Conservation (phyloP, 371 early-diverging fungal species). For the Syncephalis fuscata region DNA sequence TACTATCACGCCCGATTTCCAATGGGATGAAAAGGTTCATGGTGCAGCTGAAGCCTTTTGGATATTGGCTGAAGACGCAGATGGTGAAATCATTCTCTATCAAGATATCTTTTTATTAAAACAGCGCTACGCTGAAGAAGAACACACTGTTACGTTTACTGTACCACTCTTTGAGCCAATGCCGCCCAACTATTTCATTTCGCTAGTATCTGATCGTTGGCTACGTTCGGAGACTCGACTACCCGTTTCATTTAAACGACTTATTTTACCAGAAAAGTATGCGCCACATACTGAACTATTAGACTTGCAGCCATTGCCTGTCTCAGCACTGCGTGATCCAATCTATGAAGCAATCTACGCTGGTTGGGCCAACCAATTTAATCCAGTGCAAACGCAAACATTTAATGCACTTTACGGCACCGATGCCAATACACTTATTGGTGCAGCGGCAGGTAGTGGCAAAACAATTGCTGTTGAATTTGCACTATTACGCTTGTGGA, state of each 20-base stretch:
- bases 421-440: constrained; percentile 87
- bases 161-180: constrained; percentile 87
- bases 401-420: constrained; percentile 82
- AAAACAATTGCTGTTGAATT: constrained; percentile 96
- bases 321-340: constrained; percentile 54
- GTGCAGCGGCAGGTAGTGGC: constrained; percentile 94
- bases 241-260: constrained; percentile 82
- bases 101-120: constrained; percentile 78
- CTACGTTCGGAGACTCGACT: constrained; percentile 73
- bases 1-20: constrained; percentile 84
- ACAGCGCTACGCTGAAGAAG: constrained; percentile 46
- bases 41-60: constrained; percentile 82
- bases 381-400: constrained; percentile 93
- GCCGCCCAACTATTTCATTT: constrained; percentile 91
- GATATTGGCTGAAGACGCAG: constrained; percentile 87
- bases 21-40: constrained; percentile 77
- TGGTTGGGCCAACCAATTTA: constrained; percentile 57
- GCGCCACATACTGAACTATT: constrained; percentile 87
- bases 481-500: constrained; percentile 79
- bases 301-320: constrained; percentile 81
- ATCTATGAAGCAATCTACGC: constrained; percentile 49
- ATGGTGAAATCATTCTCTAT: constrained; percentile 75
- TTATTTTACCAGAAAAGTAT: constrained; percentile 83
- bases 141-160: constrained; percentile 67
- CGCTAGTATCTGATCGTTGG: constrained; percentile 89